Evolutionary conservation across 2,329 filamentous ascomycete genomes (phyloP), one percentile per base, ranked within the genome.

Genomic region (Pyrenochaeta sp.): DNA sequence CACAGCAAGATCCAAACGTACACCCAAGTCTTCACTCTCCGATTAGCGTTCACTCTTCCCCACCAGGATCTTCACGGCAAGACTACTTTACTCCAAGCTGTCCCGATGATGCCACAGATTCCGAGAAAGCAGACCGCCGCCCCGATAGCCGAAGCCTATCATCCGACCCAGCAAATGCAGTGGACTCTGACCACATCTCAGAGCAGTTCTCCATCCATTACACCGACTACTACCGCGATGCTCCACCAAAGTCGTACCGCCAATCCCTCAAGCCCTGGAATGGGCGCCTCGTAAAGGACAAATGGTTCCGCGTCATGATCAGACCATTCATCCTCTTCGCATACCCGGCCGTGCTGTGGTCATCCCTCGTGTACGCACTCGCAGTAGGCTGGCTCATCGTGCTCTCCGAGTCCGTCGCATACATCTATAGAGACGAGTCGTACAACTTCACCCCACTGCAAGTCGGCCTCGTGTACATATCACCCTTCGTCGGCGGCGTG

Each of bases 331-430:
- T 97, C 46, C 84, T 98, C 0, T 96, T 90, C 68, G 86, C 90
- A 1, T 97, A 98, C 71, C 95, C 95, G 0, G 87, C 91, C 0
- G 91, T 98, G 1, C 84, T 97, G 8, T 98, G 93, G 94, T 94
- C 91, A 5, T 82, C 92, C 0, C 82, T 91, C 0, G 87, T 97
- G 3, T 98, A 98, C 74, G 83, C 93, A 0, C 89, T 95, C 67
- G 95, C 93, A 0, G 86, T 98, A 6, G 94, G 94, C 37, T 98
- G 94, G 95, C 84, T 98, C 28, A 97, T 98, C 65, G 93, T 98
- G 43, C 86, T 98, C 1, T 97, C 93, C 0, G 93, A 98, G 77
- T 91, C 90, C 0, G 88, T 98, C 2, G 86, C 92, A 0, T 84
- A 90, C 57, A 90, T 98, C 59, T 98, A 92, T 76, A 87, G 91